Percentiles rank a stretch among this genome's conserved stretches.
Evolutionary conservation across 208 protist species (phyloP).

Genomic region (Balamuthia mandrillaris): DNA sequence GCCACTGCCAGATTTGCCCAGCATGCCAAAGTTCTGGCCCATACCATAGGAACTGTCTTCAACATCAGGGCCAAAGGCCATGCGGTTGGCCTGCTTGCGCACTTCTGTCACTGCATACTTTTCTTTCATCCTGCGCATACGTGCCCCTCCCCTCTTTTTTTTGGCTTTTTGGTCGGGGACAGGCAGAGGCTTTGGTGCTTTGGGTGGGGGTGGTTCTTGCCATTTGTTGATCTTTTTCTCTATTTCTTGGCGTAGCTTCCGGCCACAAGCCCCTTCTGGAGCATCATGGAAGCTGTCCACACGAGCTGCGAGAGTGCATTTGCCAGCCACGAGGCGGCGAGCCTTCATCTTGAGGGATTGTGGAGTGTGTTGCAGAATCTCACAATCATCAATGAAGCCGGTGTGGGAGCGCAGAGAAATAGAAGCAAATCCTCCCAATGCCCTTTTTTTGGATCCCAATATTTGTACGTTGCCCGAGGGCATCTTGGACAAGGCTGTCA

Average conservation of each 20-base stretch:
- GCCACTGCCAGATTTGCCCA: conserved; percentile 46
- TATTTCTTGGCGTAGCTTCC: conserved; percentile 50
- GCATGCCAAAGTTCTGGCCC: conserved; percentile 54
- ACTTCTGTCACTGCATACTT: conserved; percentile 56
- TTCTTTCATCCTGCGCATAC: conserved; percentile 51
- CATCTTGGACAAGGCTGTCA: conserved; percentile 59
- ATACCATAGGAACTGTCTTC: conserved; percentile 54
- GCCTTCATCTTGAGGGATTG: not conserved
- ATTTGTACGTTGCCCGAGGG: conserved; percentile 59
- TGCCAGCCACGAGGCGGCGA: conserved; percentile 30
- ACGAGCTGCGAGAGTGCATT: conserved; percentile 58
- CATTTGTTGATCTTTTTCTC: conserved; percentile 68
- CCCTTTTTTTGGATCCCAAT: conserved; percentile 52
- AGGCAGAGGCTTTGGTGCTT: conserved; percentile 61
- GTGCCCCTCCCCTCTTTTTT: conserved; percentile 61
- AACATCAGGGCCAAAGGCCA: conserved; percentile 59
- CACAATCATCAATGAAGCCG: conserved; percentile 60
- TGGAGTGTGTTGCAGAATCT: conserved; percentile 47
- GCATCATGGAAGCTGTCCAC: conserved; percentile 48
- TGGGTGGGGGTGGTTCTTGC: conserved; percentile 66
- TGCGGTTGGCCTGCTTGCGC: conserved; percentile 54
- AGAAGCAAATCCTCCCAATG: conserved; percentile 54
- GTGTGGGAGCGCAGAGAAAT: too few species aligned
- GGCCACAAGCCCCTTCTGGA: conserved; percentile 7
- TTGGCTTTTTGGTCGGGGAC: conserved; percentile 53